phyloP scores from a whole-genome alignment of 768 basidiomycete species.

The Tulasnella sp. region DNA sequence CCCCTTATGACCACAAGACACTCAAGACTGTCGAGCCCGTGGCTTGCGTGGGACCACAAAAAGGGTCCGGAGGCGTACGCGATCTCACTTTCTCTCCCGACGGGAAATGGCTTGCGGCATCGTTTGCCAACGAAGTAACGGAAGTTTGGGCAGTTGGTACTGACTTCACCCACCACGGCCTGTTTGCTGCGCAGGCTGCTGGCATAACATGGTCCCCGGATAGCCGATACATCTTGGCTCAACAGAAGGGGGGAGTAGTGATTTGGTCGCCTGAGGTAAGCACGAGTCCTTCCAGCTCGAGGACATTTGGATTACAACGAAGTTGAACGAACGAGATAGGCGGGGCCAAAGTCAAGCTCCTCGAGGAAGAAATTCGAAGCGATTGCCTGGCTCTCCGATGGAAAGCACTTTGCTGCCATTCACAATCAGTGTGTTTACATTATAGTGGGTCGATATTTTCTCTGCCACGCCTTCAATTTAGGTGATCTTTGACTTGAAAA shows the following conservation, averaged over 20 bases:
- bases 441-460: constrained; percentile 15
- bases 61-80: constrained; percentile 61
- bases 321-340: constrained; percentile 53
- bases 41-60: constrained; percentile 42
- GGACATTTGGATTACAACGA: not conserved
- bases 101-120: constrained; percentile 69
- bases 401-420: constrained; percentile 65
- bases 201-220: constrained; percentile 64
- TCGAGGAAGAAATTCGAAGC: constrained; percentile 55
- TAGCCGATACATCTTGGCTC: constrained; percentile 51
- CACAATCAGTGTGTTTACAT: constrained; percentile 54
- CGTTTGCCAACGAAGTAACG: constrained; percentile 45
- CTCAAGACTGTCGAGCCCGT: not conserved
- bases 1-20: not conserved
- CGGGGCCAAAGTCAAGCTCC: constrained; percentile 57
- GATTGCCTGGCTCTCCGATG: constrained; percentile 63
- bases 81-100: constrained; percentile 75
- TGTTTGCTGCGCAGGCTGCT: constrained; percentile 57
- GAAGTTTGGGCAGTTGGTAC: constrained; percentile 35
- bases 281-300: not conserved
- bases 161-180: constrained; percentile 54
- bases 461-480: too few relatives aligned
- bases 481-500: not conserved
- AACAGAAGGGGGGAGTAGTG: constrained; percentile 60
- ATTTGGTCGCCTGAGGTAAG: constrained; percentile 63